These are phyloP conservation scores for Austroboletus olivaceoglutinosus DNA, from an alignment of 1,284 basidiomycete species.

Conservation along the genomic window DNA sequence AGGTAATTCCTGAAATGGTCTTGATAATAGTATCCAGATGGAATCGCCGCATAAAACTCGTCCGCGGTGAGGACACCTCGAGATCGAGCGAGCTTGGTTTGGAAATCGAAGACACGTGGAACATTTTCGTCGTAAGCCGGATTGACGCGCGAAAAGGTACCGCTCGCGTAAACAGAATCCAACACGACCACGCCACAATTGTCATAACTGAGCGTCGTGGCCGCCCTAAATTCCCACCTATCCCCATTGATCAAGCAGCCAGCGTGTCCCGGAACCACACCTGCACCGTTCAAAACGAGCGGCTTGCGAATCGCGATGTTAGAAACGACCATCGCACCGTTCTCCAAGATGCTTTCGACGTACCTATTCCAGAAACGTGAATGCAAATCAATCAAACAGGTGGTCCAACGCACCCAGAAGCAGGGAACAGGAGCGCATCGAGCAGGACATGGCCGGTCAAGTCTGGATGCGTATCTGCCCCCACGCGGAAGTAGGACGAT, in stretches of 20 bases:
- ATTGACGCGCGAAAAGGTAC: conserved; percentile 27
- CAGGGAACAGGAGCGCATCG: conserved; percentile 30
- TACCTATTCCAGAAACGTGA: conserved; percentile 20
- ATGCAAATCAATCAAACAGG: too few species aligned
- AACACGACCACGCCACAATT: conserved; percentile 26
- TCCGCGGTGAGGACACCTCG: conserved; percentile 18
- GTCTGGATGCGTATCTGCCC: conserved; percentile 26
- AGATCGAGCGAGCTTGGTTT: conserved; percentile 19
- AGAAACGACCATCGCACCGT: conserved; percentile 30
- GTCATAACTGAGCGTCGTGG: conserved; percentile 22
- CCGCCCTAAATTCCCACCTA: conserved; percentile 29
- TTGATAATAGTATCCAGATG: conserved; percentile 25
- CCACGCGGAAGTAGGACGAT: conserved; percentile 25
- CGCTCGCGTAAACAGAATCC: conserved; percentile 29
- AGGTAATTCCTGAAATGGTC: conserved; percentile 30
- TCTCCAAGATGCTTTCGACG: conserved; percentile 31
- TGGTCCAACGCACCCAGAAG: conserved; percentile 22
- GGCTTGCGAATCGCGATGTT: conserved; percentile 29
- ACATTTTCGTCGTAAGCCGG: conserved; percentile 22
- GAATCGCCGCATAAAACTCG: conserved; percentile 26
- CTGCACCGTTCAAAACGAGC: conserved; percentile 20
- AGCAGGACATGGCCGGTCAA: conserved; percentile 30
- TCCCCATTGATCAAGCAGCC: conserved; percentile 27
- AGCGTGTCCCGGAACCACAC: conserved; percentile 19
- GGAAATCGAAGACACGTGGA: conserved; percentile 25